phyloP scores from a whole-genome alignment of 441 rosid genomes.

The Rhodomyrtus psidioides region DNA sequence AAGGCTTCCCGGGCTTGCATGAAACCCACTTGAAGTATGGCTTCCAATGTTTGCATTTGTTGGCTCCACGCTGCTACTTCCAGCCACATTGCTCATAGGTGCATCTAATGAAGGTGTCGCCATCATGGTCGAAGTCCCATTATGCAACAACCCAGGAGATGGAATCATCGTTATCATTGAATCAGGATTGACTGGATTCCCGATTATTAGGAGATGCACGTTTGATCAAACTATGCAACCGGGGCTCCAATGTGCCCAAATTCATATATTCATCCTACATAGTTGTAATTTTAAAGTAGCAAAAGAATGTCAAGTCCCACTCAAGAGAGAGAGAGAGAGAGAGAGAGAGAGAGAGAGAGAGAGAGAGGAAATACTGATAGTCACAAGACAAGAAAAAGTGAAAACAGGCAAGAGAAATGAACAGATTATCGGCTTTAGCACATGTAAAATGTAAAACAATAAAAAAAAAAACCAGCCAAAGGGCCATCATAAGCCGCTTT shows the following conservation, averaged over 20 bases:
- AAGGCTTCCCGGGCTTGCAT: too few relatives aligned
- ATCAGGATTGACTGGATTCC: slow-evolving; percentile 59
- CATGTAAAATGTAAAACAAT: not conserved
- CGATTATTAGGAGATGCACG: slow-evolving; percentile 27
- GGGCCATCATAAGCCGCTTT: not conserved
- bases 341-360: not conserved
- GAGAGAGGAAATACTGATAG: not conserved
- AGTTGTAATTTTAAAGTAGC: not conserved
- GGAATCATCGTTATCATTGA: slow-evolving; percentile 90
- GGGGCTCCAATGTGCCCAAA: slow-evolving; percentile 58
- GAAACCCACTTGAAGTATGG: slow-evolving; percentile 37
- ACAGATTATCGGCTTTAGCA: not conserved
- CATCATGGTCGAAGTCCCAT: slow-evolving; percentile 56
- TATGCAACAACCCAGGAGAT: slow-evolving; percentile 87
- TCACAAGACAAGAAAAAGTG: too few relatives aligned
- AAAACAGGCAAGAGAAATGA: not conserved
- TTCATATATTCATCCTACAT: slow-evolving; percentile 82
- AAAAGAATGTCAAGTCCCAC: not conserved
- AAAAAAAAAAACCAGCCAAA: too few relatives aligned
- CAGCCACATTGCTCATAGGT: slow-evolving; percentile 44
- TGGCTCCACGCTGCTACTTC: slow-evolving; percentile 43
- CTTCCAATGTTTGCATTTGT: slow-evolving; percentile 44
- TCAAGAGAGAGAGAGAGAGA: slow-evolving; percentile 8
- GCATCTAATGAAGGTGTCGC: slow-evolving; percentile 61
- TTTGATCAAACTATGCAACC: slow-evolving; percentile 49